Evolutionary conservation across 163 green algal species (phyloP).

Genomic region (Picocystis sp.): DNA sequence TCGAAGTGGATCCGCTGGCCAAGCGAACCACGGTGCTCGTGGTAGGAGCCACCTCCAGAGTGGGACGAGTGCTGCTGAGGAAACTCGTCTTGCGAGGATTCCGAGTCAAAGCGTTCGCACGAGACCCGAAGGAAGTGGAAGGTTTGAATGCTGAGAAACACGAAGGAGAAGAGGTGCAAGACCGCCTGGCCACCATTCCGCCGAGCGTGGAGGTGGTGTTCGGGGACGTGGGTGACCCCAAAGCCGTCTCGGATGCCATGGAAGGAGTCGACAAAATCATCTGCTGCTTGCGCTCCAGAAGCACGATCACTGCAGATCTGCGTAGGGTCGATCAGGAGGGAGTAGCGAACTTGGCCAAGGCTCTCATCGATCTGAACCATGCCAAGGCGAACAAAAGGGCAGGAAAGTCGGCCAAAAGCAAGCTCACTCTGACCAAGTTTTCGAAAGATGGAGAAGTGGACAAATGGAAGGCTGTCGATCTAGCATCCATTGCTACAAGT

Average conservation of each 20-base stretch:
- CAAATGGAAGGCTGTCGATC: constrained; percentile 6
- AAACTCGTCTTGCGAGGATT: constrained; percentile 94
- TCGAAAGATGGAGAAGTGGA: constrained; percentile 10
- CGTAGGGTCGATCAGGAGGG: constrained; percentile 53
- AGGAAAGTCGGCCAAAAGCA: constrained; percentile 20
- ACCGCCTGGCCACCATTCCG: constrained; percentile 32
- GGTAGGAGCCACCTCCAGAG: constrained; percentile 66
- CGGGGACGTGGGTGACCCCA: constrained; percentile 66
- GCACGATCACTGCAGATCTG: constrained; percentile 47
- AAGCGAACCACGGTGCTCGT: constrained; percentile 73
- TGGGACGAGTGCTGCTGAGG: constrained; percentile 66
- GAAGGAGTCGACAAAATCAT: constrained; percentile 66
- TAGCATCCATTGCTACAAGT: not conserved
- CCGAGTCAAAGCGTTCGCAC: constrained; percentile 28
- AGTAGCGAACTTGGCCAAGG: constrained; percentile 45
- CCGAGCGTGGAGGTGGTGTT: constrained; percentile 51
- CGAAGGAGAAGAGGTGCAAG: constrained; percentile 1
- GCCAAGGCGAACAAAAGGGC: constrained; percentile 14
- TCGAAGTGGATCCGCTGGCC: too few relatives aligned
- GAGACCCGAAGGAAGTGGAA: constrained; percentile 17
- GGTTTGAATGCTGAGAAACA: constrained; percentile 33
- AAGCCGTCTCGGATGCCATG: constrained; percentile 47
- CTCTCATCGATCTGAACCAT: constrained; percentile 37
- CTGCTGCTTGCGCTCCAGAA: not conserved
- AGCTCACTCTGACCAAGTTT: constrained; percentile 23